Base-by-base conservation (phyloP, 2,329 filamentous ascomycete species). In the Trichophyton benhamiae region DNA sequence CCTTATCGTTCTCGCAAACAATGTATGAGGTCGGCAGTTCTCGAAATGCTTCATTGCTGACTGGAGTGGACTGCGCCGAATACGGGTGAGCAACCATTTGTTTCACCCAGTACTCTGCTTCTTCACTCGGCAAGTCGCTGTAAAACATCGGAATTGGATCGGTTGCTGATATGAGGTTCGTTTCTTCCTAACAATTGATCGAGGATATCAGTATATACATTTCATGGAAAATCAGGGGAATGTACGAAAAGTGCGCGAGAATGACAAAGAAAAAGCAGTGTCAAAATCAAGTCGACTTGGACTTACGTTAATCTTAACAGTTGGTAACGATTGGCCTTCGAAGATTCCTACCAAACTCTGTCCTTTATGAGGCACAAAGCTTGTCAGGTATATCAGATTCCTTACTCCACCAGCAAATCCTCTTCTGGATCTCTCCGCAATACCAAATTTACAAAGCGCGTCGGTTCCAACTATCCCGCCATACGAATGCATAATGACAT, bases 401-500 rank as follows among this genome's bases (percentile, higher is more conserved):
- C 70, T 62, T 8, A 73, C 64, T 3, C 73, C 73, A 2, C 72
- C 73, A 22, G 66, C 65, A 60, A 71, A 70, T 0, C 71, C 71
- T 38, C 67, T 60, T 57, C 61, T 60, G 49, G 63, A 60, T 27
- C 69, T 65, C 41, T 71, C 70, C 49, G 64, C 65, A 55, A 68
- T 68, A 1, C 61, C 58, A 1, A 72, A 63, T 1, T 70, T 73
- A 11, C 65, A 63, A 3, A 73, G 61, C 3, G 69, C 73, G 46
- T 67, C 69, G 17, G 66, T 65, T 0, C 66, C 66, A 2, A 72
- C 63, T 0, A 72, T 65, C n/a, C 72, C 73, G 15, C 69, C 67
- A 67, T 74, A 76, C 11, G 72, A 74, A 60, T 76, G 73, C 38
- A 68, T 64, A 2, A 74, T 62, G 15, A 75, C 65, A 8, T 75